These are phyloP conservation scores for Globisporangium okanoganense DNA, from an alignment of 352 stramenopile genomes.

Conservation along the genomic window DNA sequence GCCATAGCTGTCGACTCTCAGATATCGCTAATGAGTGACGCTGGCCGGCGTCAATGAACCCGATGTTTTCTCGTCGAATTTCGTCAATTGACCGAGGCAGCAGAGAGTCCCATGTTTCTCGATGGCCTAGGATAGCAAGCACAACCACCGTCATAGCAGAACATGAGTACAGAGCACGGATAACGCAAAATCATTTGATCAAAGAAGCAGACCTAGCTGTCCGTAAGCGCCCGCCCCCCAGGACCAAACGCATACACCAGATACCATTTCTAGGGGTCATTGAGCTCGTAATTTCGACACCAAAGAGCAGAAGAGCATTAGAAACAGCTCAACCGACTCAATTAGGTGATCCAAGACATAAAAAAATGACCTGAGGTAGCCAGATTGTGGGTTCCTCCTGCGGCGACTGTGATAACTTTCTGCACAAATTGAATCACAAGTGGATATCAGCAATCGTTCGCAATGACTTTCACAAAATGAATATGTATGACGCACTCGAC, in stretches of 20 bases:
- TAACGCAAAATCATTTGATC: too few species aligned
- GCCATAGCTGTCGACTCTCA: slow-evolving; percentile 51
- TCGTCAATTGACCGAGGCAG: slow-evolving; percentile 66
- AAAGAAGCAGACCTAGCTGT: slow-evolving; percentile 43
- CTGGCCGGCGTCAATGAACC: slow-evolving; percentile 59
- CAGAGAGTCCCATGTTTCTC: slow-evolving; percentile 61
- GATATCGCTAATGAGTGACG: slow-evolving; percentile 72
- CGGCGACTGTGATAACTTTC: slow-evolving; percentile 65
- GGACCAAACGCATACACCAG: slow-evolving; percentile 64
- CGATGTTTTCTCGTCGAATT: slow-evolving; percentile 53
- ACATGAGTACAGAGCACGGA: neutral
- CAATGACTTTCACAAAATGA: neutral
- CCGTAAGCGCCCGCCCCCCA: slow-evolving; percentile 64
- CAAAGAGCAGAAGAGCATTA: neutral
- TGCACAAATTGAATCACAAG: slow-evolving; percentile 13
- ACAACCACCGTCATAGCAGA: neutral
- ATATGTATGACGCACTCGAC: slow-evolving; percentile 24
- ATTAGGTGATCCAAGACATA: neutral
- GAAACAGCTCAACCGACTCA: neutral
- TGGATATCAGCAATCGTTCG: neutral
- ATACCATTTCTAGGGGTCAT: slow-evolving; percentile 35
- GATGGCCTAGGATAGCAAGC: slow-evolving; percentile 37
- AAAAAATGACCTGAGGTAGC: slow-evolving; percentile 45
- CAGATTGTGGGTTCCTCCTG: slow-evolving; percentile 63
- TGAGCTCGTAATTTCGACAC: neutral